Evolutionary conservation across 345 rosid species (phyloP).

Genomic region (Gossypium rotundifolium): DNA sequence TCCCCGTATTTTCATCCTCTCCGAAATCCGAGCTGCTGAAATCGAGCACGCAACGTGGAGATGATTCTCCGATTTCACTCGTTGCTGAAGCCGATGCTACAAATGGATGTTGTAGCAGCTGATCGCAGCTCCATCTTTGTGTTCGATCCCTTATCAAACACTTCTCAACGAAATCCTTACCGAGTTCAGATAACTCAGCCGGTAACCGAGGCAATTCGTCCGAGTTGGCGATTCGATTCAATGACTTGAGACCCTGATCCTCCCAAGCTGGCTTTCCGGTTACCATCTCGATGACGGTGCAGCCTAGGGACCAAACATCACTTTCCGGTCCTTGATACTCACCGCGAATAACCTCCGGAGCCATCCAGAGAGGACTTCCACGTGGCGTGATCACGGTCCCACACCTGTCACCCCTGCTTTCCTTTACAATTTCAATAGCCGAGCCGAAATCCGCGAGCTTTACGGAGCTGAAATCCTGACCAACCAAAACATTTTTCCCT

Average conservation of each 20-base stretch:
- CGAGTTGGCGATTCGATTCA: constrained; percentile 53
- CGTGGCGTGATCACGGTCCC: constrained; percentile 35
- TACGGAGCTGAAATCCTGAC: constrained; percentile 20
- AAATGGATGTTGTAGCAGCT: constrained; percentile 64
- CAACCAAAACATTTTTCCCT: constrained; percentile 54
- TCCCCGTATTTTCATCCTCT: constrained; percentile 16
- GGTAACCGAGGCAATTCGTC: constrained; percentile 46
- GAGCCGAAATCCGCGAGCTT: constrained; percentile 85
- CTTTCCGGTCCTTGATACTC: constrained; percentile 76
- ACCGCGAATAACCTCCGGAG: constrained; percentile 72
- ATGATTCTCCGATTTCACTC: constrained; percentile 24
- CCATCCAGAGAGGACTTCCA: constrained; percentile 92
- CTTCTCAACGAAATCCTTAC: constrained; percentile 55
- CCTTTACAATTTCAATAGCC: constrained; percentile 17
- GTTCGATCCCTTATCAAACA: constrained; percentile 48
- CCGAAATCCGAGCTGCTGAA: constrained; percentile 48
- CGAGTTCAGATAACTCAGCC: constrained; percentile 37
- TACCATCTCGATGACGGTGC: constrained; percentile 66
- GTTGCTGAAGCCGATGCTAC: constrained; percentile 25
- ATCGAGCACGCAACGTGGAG: constrained; percentile 81
- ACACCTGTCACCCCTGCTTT: neutral
- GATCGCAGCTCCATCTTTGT: constrained; percentile 68
- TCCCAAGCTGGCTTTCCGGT: constrained; percentile 79
- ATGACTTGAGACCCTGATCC: constrained; percentile 45
- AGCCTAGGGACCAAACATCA: constrained; percentile 79